These are phyloP conservation scores for Magnolia kwangsiensis DNA, from an alignment of 164 flowering plant genomes.

Conservation along the genomic window DNA sequence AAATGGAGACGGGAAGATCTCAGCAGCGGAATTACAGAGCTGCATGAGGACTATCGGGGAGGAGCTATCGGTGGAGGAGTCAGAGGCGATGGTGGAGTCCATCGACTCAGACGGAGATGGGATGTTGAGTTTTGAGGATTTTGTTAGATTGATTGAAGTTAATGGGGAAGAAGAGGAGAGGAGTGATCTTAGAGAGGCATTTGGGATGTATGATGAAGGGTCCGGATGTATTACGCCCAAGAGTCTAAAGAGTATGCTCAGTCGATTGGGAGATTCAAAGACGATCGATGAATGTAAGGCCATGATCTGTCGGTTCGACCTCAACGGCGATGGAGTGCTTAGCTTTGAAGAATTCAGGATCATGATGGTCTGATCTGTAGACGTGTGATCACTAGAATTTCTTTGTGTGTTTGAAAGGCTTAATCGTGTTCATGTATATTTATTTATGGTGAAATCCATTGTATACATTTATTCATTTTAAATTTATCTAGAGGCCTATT, in stretches of 20 bases:
- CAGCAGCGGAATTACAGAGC: slow-evolving; percentile 21
- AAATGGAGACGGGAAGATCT: slow-evolving; percentile 29
- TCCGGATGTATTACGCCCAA: slow-evolving; percentile 18
- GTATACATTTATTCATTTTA: no score
- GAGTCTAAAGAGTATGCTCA: slow-evolving; percentile 22
- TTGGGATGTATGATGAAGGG: slow-evolving; percentile 20
- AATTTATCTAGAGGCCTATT: no score
- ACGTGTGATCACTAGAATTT: no score
- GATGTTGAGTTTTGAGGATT: slow-evolving; percentile 16
- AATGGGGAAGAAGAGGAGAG: slow-evolving; percentile 17
- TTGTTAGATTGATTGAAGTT: slow-evolving; percentile 12
- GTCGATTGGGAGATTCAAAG: slow-evolving; percentile 25
- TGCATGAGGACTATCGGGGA: slow-evolving; percentile 16
- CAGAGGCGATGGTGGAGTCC: slow-evolving; percentile 6
- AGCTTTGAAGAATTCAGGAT: slow-evolving; percentile 38
- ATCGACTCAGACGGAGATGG: slow-evolving; percentile 20
- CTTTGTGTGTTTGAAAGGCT: no score
- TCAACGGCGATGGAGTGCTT: slow-evolving; percentile 39
- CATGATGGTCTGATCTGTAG: slow-evolving; percentile 31
- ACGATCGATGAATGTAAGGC: slow-evolving; percentile 31
- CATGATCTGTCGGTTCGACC: slow-evolving; percentile 37
- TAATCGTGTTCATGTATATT: no score
- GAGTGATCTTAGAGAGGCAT: slow-evolving; percentile 18
- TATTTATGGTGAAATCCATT: no score
- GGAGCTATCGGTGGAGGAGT: slow-evolving; percentile 9